phyloP scores from a whole-genome alignment of 2,329 filamentous ascomycete genomes.

The Tolypocladium nubicola region DNA sequence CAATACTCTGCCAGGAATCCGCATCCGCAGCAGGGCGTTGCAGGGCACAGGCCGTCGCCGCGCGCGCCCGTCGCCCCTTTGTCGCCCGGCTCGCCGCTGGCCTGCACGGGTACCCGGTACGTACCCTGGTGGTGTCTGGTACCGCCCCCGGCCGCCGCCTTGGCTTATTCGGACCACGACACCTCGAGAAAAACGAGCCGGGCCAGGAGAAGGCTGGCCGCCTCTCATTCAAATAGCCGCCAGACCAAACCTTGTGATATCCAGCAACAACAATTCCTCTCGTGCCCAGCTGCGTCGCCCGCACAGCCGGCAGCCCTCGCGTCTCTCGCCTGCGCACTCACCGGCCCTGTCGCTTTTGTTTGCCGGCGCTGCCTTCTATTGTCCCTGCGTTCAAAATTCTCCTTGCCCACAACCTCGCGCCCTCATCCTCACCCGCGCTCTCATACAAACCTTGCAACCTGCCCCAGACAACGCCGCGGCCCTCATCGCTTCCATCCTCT shows the following conservation, averaged over 20 bases:
- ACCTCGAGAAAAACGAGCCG: conserved; percentile 23
- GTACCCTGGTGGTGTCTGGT: not conserved
- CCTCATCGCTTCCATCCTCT: not conserved
- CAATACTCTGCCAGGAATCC: not conserved
- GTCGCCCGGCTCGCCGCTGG: not conserved
- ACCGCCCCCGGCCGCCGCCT: not conserved
- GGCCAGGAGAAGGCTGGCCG: conserved; percentile 15
- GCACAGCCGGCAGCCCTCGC: conserved; percentile 4
- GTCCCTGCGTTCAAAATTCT: not conserved
- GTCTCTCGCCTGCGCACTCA: conserved; percentile 2
- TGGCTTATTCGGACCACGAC: conserved; percentile 30
- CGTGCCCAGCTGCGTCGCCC: conserved; percentile 7
- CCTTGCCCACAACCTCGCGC: conserved; percentile 2
- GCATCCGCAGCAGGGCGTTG: not conserved
- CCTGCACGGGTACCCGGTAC: not conserved
- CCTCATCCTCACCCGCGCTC: conserved; percentile 3
- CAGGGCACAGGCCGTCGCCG: not conserved
- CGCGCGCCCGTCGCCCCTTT: not conserved
- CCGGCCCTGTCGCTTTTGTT: not conserved
- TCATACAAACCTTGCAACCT: conserved; percentile 9
- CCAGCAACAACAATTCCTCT: conserved; percentile 1
- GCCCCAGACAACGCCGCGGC: conserved; percentile 1
- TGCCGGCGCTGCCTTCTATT: not conserved
- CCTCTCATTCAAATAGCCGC: conserved; percentile 6
- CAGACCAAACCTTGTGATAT: conserved; percentile 11